phyloP scores from a whole-genome alignment of 2,329 filamentous ascomycete species.

The Hypoxylon sp. region DNA sequence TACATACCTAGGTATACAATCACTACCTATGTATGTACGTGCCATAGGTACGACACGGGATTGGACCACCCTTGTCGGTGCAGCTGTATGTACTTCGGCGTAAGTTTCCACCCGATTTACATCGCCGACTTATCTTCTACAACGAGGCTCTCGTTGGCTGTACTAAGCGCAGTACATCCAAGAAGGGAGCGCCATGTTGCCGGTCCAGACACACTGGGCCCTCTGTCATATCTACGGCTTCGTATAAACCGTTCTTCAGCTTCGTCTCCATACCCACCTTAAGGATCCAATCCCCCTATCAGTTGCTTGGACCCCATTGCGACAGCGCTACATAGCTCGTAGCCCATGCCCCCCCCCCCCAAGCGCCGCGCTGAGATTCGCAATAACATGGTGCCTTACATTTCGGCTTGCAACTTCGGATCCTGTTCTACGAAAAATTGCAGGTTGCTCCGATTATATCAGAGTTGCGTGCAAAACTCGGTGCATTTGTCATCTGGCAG shows the following conservation, averaged over 20 bases:
- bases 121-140: conserved; percentile 36
- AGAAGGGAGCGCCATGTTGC: conserved; percentile 13
- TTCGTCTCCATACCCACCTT: conserved; percentile 9
- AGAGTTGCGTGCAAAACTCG: conserved; percentile 9
- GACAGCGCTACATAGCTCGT: background rate
- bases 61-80: conserved; percentile 33
- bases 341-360: conserved; percentile 11
- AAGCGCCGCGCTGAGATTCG: conserved; percentile 14
- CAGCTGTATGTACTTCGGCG: conserved; percentile 39
- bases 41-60: conserved; percentile 29
- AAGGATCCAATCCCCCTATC: conserved; percentile 11
- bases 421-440: conserved; percentile 2
- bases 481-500: conserved; percentile 13
- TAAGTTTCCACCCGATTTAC: conserved; percentile 36
- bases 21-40: conserved; percentile 7
- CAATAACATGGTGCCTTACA: conserved; percentile 15
- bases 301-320: conserved; percentile 22
- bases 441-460: conserved; percentile 11
- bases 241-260: conserved; percentile 23
- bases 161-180: conserved; percentile 35
- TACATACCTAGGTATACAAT: conserved; percentile 18
- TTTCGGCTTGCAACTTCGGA: conserved; percentile 25
- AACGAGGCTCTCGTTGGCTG: conserved; percentile 31
- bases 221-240: conserved; percentile 25
- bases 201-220: conserved; percentile 15